Evolutionary conservation across 108 stramenopile species (phyloP).

Genomic region (Schizochytrium sp.): DNA sequence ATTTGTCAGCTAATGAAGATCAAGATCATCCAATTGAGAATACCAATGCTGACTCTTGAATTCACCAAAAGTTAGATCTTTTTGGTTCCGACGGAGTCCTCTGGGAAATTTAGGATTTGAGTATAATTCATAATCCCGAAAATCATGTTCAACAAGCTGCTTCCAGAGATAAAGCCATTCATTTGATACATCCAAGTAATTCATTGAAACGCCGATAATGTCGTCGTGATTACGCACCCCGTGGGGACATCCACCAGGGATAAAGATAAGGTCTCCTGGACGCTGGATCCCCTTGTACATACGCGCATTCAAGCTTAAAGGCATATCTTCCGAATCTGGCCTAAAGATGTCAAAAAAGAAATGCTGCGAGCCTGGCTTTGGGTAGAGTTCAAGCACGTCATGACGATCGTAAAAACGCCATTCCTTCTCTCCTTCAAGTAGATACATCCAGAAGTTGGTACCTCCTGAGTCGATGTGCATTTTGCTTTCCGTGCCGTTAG

Average conservation of each 20-base stretch:
- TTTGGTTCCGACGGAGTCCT: constrained; percentile 18
- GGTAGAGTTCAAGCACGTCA: constrained; percentile 6
- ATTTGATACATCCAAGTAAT: constrained; percentile 61
- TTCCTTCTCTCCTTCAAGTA: constrained; percentile 50
- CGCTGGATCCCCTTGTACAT: constrained; percentile 18
- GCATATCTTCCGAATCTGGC: background rate
- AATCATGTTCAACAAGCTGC: constrained; percentile 37
- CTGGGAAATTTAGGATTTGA: constrained; percentile 6
- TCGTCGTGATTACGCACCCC: constrained; percentile 37
- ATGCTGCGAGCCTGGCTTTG: background rate
- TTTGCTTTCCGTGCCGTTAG: constrained; percentile 44
- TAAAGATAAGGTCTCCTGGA: constrained; percentile 58
- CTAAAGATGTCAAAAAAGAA: constrained; percentile 12
- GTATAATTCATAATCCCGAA: constrained; percentile 50
- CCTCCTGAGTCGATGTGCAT: constrained; percentile 59
- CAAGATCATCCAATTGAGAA: background rate
- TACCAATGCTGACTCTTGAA: constrained; percentile 57
- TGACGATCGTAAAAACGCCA: constrained; percentile 42
- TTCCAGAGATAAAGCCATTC: constrained; percentile 61
- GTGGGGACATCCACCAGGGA: constrained; percentile 60
- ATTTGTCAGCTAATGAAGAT: background rate
- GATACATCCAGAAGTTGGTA: constrained; percentile 61
- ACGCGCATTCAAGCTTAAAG: background rate
- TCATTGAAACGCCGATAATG: constrained; percentile 60
- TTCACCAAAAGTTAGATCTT: constrained; percentile 37